Base-by-base conservation (phyloP, 192 early-diverging fungal species). In the Coemansia sp. region DNA sequence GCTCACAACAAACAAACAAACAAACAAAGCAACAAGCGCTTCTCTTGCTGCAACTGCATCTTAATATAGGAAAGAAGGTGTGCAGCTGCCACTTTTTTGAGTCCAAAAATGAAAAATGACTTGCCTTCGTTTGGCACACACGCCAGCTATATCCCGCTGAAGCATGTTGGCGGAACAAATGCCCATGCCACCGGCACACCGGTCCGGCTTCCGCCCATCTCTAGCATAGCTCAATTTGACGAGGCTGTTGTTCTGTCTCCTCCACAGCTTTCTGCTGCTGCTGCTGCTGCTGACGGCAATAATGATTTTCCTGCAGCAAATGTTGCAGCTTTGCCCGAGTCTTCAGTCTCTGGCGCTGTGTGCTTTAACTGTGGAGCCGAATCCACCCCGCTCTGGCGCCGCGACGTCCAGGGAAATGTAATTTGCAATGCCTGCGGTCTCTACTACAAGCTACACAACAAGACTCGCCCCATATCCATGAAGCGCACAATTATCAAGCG, bases 351-450 rank as follows among this genome's bases (percentile, higher is more conserved):
- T 16, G 15, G 15, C 18, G 26, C n/a, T 2, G 68, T 65, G 26
- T 90, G 91, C 71, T 89, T 83, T 70, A 93, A 93, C 74, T 94
- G 93, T 74, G 79, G 84, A 5, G 89, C 84, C 18, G 87, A 85
- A 44, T 72, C 71, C 18, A 89, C 93, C 6, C 92, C 92, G 6
- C 79, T 93, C 1, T 94, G 92, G 92, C 78, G 92, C 62, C 83
- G 92, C 47, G 90, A 92, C 71, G 74, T 72, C 26, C 72, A 77
- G 5, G 91, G 90, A 57, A 86, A 91, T 26, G 72, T 86, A 48
- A 88, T 93, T 50, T 96, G 94, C 82, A 96, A 96, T 75, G 94
- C 94, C 16, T 97, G 95, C 75, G 96, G 95, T 3, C 81, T 97
- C 42, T 95, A 97, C 76, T 94, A 85, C 74, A 92, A 90, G 65